Base-by-base conservation (phyloP, 2,329 filamentous ascomycete species). In the Cercospora nicotianae region DNA sequence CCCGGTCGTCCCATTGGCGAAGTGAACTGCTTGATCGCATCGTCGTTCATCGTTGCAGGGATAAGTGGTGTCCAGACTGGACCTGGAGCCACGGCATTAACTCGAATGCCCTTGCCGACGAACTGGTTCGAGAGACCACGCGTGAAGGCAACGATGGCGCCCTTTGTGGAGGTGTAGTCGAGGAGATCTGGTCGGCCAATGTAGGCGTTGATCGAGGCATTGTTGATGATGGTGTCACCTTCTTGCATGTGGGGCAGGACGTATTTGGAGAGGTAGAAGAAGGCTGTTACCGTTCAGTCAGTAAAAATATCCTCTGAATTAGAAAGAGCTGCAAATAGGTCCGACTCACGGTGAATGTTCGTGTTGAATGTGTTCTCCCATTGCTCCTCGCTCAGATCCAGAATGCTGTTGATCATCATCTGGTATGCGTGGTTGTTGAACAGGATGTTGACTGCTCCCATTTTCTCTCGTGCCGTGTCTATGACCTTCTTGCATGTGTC, bases 151-250 rank as follows among this genome's bases (percentile, higher is more conserved):
- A 94, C 81, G 72, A 95, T 90, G 64, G 91, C 91, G 39, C 91
- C 91, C 78, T 92, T 92, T 28, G 90, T 92, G 1, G 89, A 88
- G 0, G 91, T 93, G 81, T 95, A 94, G 79, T 95, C 91, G 60
- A 95, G 86, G 1, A 94, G 85, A 74, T 94, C 91, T 0, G 90
- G 89, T 1, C 91, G 90, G 45, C 92, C 92, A 67, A 93, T 87
- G 80, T 94, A 95, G 28, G 89, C 91, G 78, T 94, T 94, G 77
- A 95, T 89, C 33, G 90, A 93, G 55, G 91, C 89, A 77, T 92
- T 93, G 82, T 94, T 95, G 85, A 96, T 93, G 78, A 96, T 93
- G 28, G 87, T 89, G 65, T 87, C 85, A 39, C 92, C 92, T n/a
- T 79, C 78, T 75, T 87, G 86, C 88, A 95, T 91, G 79, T 94